These are phyloP conservation scores for Metschnikowia lochheadii DNA, from an alignment of 805 yeast species.

Conservation along the genomic window DNA sequence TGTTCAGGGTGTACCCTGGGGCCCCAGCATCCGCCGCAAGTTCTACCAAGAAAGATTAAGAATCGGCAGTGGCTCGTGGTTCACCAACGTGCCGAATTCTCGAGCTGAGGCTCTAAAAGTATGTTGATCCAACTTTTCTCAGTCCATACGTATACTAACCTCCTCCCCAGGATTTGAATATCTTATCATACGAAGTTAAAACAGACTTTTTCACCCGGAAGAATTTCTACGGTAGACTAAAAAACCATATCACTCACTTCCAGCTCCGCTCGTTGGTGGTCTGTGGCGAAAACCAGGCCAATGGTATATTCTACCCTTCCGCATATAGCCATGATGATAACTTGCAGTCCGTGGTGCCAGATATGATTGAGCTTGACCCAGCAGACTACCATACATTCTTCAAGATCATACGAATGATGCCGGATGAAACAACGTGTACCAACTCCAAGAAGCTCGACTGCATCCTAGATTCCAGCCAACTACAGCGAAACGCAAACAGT, in stretches of 20 bases:
- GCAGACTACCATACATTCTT: slow-evolving; percentile 29
- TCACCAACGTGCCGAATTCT: slow-evolving; percentile 34
- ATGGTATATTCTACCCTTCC: slow-evolving; percentile 40
- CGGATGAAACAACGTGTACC: slow-evolving; percentile 19
- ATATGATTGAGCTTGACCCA: slow-evolving; percentile 8
- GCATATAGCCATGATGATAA: slow-evolving; percentile 29
- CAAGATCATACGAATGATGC: slow-evolving; percentile 32
- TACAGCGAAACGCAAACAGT: slow-evolving; percentile 29
- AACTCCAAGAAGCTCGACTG: slow-evolving; percentile 33
- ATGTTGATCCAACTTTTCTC: slow-evolving; percentile 17
- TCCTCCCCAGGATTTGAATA: slow-evolving; percentile 22
- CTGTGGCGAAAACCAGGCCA: slow-evolving; percentile 29
- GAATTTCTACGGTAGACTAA: slow-evolving; percentile 40
- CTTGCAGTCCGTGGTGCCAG: slow-evolving; percentile 23
- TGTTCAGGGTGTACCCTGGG: slow-evolving; percentile 38
- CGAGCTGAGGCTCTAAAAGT: slow-evolving; percentile 31
- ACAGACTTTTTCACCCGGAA: slow-evolving; percentile 38
- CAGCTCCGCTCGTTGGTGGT: slow-evolving; percentile 52
- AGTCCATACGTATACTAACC: slow-evolving; percentile 19
- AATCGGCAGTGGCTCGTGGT: slow-evolving; percentile 36
- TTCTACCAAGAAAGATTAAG: slow-evolving; percentile 32
- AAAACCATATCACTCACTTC: slow-evolving; percentile 52
- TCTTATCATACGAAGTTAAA: slow-evolving; percentile 16
- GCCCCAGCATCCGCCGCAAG: slow-evolving; percentile 27
- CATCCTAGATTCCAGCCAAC: slow-evolving; percentile 33